A percentile compares a stretch with the other conserved stretches of the same genome.
These are phyloP conservation scores for Pistacia atlantica DNA, from an alignment of 345 rosid genomes.

Conservation along the genomic window DNA sequence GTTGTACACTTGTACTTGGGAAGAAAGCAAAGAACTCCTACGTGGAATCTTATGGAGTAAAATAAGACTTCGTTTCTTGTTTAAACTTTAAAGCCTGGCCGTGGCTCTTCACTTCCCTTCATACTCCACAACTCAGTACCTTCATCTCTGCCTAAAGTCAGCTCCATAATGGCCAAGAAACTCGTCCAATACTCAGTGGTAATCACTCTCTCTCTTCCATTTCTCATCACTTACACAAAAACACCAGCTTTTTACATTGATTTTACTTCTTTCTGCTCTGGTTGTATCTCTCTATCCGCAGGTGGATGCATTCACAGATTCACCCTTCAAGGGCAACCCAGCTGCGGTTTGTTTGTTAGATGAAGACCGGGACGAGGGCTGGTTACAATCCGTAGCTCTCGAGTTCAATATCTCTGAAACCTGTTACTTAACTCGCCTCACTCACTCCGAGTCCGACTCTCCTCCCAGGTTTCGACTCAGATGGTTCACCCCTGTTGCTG, in stretches of 20 bases:
- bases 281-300: neutral
- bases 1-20: no score
- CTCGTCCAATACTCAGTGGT: conserved; percentile 51
- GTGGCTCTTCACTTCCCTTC: neutral
- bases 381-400: conserved; percentile 62
- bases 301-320: conserved; percentile 79
- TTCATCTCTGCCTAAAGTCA: no score
- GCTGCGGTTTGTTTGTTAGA: conserved; percentile 80
- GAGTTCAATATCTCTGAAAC: conserved; percentile 64
- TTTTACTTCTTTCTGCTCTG: no score
- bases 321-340: conserved; percentile 81
- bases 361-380: conserved; percentile 59
- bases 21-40: no score
- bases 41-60: no score
- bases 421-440: conserved; percentile 42
- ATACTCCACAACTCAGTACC: neutral
- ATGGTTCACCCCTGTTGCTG: conserved; percentile 65
- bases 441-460: neutral
- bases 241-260: no score
- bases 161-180: conserved; percentile 33
- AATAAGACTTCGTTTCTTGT: no score
- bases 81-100: neutral
- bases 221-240: no score
- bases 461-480: conserved; percentile 55
- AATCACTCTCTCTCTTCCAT: neutral